A percentile compares a stretch with the other conserved stretches of the same genome.
Evolutionary conservation across 441 rosid genomes (phyloP).

Genomic region (Adansonia madagascariensis): DNA sequence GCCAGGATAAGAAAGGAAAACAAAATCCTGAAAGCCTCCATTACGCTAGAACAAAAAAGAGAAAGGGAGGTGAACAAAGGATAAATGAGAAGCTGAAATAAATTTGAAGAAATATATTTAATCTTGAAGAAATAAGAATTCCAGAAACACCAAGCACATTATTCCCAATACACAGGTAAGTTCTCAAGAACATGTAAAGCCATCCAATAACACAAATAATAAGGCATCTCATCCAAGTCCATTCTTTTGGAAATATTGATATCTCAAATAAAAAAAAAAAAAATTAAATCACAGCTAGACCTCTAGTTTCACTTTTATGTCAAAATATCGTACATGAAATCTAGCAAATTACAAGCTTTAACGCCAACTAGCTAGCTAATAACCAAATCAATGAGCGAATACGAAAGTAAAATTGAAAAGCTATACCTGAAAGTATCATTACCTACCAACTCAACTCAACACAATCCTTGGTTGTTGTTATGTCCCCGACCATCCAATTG

Average conservation of each 20-base stretch:
- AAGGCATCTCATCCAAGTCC: slow-evolving; percentile 6
- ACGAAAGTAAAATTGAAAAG: slow-evolving; percentile 34
- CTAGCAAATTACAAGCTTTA: slow-evolving; percentile 37
- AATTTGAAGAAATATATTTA: slow-evolving; percentile 12
- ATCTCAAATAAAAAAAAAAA: background rate
- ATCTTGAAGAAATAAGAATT: background rate
- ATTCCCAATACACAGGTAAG: slow-evolving; percentile 27
- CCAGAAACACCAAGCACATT: slow-evolving; percentile 25
- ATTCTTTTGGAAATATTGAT: slow-evolving; percentile 22
- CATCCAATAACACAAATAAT: slow-evolving; percentile 17
- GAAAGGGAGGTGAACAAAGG: background rate
- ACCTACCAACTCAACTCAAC: slow-evolving; percentile 34
- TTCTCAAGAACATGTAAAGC: slow-evolving; percentile 22
- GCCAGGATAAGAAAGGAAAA: background rate
- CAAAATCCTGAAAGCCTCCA: background rate
- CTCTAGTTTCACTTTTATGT: slow-evolving; percentile 32
- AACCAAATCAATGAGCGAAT: slow-evolving; percentile 35
- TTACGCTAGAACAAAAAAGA: background rate
- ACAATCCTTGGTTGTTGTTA: background rate
- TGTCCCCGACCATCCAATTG: slow-evolving; percentile 23
- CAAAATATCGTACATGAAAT: slow-evolving; percentile 35
- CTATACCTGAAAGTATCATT: slow-evolving; percentile 40
- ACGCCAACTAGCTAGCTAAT: slow-evolving; percentile 23
- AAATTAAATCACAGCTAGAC: slow-evolving; percentile 40
- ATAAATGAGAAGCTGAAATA: background rate